A percentile compares a stretch with the other conserved stretches of the same genome.
Evolutionary conservation across 2,329 filamentous ascomycete species (phyloP).

Genomic region (Alternaria gaisen): DNA sequence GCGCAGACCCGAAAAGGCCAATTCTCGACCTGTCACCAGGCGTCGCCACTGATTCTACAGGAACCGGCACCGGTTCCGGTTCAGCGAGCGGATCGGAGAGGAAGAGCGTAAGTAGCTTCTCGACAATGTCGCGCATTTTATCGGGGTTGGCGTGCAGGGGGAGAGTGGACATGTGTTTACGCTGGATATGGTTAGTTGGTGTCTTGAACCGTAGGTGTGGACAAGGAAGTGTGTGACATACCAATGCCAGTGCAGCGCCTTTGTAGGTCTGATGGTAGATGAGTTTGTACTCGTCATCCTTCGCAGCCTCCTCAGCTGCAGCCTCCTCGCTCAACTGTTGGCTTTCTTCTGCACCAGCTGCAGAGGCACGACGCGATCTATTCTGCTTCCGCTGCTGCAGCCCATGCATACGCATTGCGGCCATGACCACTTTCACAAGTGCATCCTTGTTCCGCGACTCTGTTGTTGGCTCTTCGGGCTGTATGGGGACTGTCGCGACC

Average conservation of each 20-base stretch:
- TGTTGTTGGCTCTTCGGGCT: conserved; percentile 44
- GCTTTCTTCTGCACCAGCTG: conserved; percentile 25
- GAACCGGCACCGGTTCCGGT: conserved; percentile 21
- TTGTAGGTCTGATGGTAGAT: conserved; percentile 63
- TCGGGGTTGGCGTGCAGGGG: conserved; percentile 54
- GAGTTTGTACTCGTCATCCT: conserved; percentile 62
- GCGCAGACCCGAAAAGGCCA: conserved; percentile 30
- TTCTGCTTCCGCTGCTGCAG: conserved; percentile 55
- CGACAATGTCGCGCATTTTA: conserved; percentile 58
- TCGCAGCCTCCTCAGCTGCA: conserved; percentile 42
- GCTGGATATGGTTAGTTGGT: conserved; percentile 22
- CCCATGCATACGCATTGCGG: conserved; percentile 63
- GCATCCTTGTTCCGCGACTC: conserved; percentile 60
- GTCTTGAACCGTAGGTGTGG: not conserved
- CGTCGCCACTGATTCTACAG: conserved; percentile 33
- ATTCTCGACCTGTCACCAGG: conserved; percentile 35
- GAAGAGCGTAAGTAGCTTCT: conserved; percentile 57
- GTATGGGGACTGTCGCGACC: conserved; percentile 43
- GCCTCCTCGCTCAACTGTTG: conserved; percentile 29
- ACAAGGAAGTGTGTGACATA: conserved; percentile 20
- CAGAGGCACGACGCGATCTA: conserved; percentile 36
- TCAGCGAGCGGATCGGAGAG: conserved; percentile 55
- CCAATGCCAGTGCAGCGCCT: conserved; percentile 58
- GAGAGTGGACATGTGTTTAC: conserved; percentile 50
- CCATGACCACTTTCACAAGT: conserved; percentile 61